phyloP scores from a whole-genome alignment of 495 filamentous ascomycete species.

The Neurospora sp. region DNA sequence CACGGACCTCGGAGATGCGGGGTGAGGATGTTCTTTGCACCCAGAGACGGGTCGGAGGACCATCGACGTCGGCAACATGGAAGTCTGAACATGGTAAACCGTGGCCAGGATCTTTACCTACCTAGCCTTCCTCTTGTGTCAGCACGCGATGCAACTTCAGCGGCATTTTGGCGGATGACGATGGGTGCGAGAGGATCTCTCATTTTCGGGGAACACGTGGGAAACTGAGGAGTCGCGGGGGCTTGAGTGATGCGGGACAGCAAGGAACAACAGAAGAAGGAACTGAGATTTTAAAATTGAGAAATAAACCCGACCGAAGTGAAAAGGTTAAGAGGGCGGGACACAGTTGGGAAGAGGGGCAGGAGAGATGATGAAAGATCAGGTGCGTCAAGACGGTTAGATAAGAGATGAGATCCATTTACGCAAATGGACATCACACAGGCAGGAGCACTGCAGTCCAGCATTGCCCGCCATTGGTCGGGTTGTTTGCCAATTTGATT shows the following conservation, averaged over 20 bases:
- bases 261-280: not conserved
- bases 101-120: not conserved
- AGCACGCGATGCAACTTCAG: not conserved
- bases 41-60: not conserved
- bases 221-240: not conserved
- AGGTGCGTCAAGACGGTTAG: not conserved
- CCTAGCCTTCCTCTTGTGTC: not conserved
- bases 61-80: not conserved
- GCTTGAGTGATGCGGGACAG: not conserved
- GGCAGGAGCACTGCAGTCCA: not conserved
- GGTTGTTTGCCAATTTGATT: not conserved
- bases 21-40: not conserved
- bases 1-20: not conserved
- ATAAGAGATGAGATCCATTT: not conserved
- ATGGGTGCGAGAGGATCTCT: not conserved
- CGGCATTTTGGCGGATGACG: not conserved
- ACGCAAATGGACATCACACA: not conserved
- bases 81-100: not conserved
- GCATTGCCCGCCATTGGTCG: too few relatives aligned
- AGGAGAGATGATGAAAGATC: not conserved
- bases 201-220: not conserved
- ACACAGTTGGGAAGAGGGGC: not conserved
- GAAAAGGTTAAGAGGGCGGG: not conserved
- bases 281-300: not conserved
- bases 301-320: not conserved